Base-by-base conservation (phyloP, 768 basidiomycete species). In the Naganishia antarctica region DNA sequence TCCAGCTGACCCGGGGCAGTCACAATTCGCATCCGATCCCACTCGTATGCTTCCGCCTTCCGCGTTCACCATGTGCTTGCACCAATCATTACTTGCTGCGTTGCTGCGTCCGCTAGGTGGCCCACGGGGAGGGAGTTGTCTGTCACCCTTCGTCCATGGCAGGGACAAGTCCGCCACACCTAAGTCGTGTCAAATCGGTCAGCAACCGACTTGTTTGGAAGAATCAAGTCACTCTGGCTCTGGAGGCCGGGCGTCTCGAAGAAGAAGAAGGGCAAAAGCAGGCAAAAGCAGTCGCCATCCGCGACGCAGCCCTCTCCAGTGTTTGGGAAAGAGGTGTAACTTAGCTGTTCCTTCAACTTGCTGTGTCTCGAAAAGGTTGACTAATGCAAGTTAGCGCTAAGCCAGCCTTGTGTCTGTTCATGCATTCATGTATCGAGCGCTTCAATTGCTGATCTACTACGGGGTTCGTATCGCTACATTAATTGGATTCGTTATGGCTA, bases 1-100 rank as follows among this genome's bases (percentile, higher is more conserved):
- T 51, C 31, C 53, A 57, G 37, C 53, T 57, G 53, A 57, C 21
- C 29, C 18, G 32, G 4, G 32, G 11, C 9, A n/a, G n/a, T n/a
- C n/a, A n/a, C n/a, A 37, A 32, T 25, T 40, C 21, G n/a, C 9
- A 25, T 34, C 21, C 31, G 34, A 18, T 13, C 50, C 32, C 25
- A 9, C 53, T 57, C 53, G 26, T 21, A 23, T 40, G 53, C 53
- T 57, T 57, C 53, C 53, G 53, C 53, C 23, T 16, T 6, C n/a
- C 47, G 21, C 11, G 43, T 7, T 29, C 23, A 49, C 28, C 25
- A 3, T 34, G 32, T 18, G 2, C 34, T 23, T 16, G 32, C 53
- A 25, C 53, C 53, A 57, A 57, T 57, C 53, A 57, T 26, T 34
- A 21, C n/a, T n/a, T n/a, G n/a, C n/a, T n/a, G n/a, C n/a, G n/a